Base-by-base conservation (phyloP, 1,284 basidiomycete genomes). In the Cryptococcus sp. region DNA sequence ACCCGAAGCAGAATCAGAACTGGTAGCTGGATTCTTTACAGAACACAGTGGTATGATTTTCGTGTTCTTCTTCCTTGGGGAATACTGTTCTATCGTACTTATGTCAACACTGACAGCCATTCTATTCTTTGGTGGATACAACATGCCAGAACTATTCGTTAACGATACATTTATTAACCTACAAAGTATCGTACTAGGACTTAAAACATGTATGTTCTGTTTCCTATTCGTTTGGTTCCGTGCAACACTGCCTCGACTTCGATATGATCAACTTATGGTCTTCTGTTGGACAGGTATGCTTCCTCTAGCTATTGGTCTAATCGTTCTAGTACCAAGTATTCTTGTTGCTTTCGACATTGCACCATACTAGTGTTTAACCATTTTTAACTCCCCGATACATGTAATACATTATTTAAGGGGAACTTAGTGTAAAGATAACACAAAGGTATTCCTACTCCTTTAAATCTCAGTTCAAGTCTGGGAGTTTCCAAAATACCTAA, bases 161-260 rank as follows among this genome's bases (percentile, higher is more conserved):
- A 72, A 74, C 52, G 60, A 72, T 55, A 67, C 63, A 45, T 66
- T 70, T 56, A 61, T 74, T 60, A 73, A 72, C 54, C 41, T 74
- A 43, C 67, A 72, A 61, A 61, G 62, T 65, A 64, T 71, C 57
- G 61, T 66, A 34, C 57, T 74, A 61, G 70, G 60, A 50, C 43
- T 75, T 45, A 75, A 75, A 66, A 67, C 70, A 52, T 70, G 70
- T 57, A 24, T 66, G 45, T 64, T 73, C 60, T 66, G 64, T 60
- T 74, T 73, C 57, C 52, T 73, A 50, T 74, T 73, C 60, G 71
- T 74, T 53, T 74, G 72, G 64, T 65, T 71, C 53, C 69, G 70
- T 42, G 71, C 70, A 49, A 75, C 72, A 53, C 58, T 75, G 40
- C 73, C 73, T 51, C 65, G 73, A 54, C 46, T 74, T 51, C 69